Evolutionary conservation across 2,329 filamentous ascomycete genomes (phyloP).

Genomic region (Penicillium sp.): DNA sequence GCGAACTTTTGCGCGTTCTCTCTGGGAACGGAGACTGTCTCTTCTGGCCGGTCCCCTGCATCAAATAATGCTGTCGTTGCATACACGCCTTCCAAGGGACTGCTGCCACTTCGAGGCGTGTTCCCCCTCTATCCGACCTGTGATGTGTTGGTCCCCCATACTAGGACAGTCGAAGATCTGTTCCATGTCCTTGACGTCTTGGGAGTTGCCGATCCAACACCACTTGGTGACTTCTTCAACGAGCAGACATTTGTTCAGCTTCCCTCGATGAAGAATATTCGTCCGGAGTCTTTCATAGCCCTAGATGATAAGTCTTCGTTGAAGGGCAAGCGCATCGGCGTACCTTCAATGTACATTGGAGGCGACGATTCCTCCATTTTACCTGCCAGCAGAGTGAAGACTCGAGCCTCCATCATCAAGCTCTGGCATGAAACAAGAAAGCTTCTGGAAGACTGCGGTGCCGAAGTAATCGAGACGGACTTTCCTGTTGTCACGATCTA

Average conservation of each 20-base stretch:
- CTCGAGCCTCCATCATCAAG: slow-evolving; percentile 42
- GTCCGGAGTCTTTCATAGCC: slow-evolving; percentile 35
- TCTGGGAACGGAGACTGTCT: slow-evolving; percentile 58
- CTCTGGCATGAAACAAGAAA: slow-evolving; percentile 34
- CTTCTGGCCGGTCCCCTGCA: slow-evolving; percentile 58
- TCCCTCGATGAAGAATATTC: slow-evolving; percentile 33
- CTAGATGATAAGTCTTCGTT: slow-evolving; percentile 38
- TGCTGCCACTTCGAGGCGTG: slow-evolving; percentile 54
- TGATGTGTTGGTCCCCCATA: slow-evolving; percentile 57
- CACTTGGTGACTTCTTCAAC: slow-evolving; percentile 57
- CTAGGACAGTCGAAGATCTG: slow-evolving; percentile 54
- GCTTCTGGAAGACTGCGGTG: slow-evolving; percentile 33
- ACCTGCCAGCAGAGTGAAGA: slow-evolving; percentile 39
- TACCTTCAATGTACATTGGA: slow-evolving; percentile 56
- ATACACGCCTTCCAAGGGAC: slow-evolving; percentile 57
- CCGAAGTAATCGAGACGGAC: slow-evolving; percentile 34
- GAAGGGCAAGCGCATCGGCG: slow-evolving; percentile 49
- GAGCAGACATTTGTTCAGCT: slow-evolving; percentile 51
- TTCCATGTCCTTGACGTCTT: slow-evolving; percentile 54
- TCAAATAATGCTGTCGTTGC: slow-evolving; percentile 59
- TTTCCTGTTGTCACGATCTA: slow-evolving; percentile 37
- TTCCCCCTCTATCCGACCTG: slow-evolving; percentile 61
- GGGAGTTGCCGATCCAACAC: slow-evolving; percentile 44
- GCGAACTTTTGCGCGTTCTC: slow-evolving; percentile 57
- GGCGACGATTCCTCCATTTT: slow-evolving; percentile 33